Base-by-base conservation (phyloP, 169 alveolate species). In the Plasmodium chabaudi region DNA sequence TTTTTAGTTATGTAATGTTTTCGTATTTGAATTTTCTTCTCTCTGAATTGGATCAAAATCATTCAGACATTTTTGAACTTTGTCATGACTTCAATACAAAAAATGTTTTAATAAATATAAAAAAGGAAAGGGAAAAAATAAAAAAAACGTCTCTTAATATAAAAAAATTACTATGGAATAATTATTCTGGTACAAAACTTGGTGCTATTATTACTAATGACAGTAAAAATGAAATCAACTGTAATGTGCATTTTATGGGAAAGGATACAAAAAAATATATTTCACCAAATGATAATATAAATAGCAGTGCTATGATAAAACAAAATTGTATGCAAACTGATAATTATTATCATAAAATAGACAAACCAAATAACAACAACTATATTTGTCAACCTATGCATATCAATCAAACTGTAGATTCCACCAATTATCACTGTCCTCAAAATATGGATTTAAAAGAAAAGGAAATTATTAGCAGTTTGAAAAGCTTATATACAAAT, bases 1-100 rank as follows among this genome's bases (percentile, higher is more conserved):
- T 82, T 42, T 82, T 82, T 57, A 82, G 57, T 55, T 82, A 68
- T 68, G 34, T 82, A 53, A 82, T 68, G 19, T 82, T 61, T 68
- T 82, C 86, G 6, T 60, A 82, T 61, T n/a, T 82, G 0, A 55
- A 67, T 67, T 55, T 51, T 53, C 46, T 67, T 61, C 53, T 44
- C 25, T 68, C 82, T 27, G 79, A 82, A 72, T 53, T 68, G 13
- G 63, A 71, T 60, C 13, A 19, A 19, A 53, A 56, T 15, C 53
- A 68, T 82, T 56, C 63, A 15, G n/a, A 25, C 49, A 71, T 67
- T 23, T 82, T 82, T 57, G 86, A 82, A 27, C 42, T 68, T 15
- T 51, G 17, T 23, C 64, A 61, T 64, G 69, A 77, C 53, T 77
- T 77, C 55, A 63, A 68, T 23, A 23, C 19, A 17, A 15, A 5